A percentile compares a stretch with the other conserved stretches of the same genome.
These are phyloP conservation scores for Protomyces inundatus DNA, from an alignment of 1,139 yeast genomes.

Conservation along the genomic window DNA sequence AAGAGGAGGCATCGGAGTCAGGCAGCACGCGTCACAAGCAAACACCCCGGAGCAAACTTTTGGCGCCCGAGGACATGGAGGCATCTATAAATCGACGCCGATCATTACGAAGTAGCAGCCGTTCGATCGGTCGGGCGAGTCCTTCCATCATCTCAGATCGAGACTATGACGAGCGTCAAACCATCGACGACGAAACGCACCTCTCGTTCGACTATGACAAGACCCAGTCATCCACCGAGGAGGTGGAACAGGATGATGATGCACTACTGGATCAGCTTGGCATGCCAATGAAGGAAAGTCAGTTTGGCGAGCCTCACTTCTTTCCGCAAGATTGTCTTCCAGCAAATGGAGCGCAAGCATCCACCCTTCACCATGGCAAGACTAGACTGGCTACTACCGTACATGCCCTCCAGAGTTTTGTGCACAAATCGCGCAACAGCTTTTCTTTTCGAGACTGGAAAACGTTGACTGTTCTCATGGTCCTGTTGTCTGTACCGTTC, in stretches of 20 bases:
- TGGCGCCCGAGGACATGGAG: constrained; percentile 3
- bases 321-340: not conserved
- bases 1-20: not conserved
- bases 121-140: not conserved
- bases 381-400: not conserved
- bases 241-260: not conserved
- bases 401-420: not conserved
- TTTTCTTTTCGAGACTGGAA: not conserved
- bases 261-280: not conserved
- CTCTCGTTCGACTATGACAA: constrained; percentile 9
- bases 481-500: not conserved
- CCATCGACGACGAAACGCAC: not conserved
- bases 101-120: constrained; percentile 12
- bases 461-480: not conserved
- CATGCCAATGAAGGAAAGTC: not conserved
- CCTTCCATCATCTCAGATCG: not conserved
- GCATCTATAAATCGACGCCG: constrained; percentile 16
- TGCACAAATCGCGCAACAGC: not conserved
- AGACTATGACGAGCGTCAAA: not conserved
- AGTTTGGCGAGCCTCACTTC: not conserved
- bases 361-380: not conserved
- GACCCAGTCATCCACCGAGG: constrained; percentile 9
- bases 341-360: not conserved
- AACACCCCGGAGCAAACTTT: not conserved
- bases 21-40: not conserved